Evolutionary conservation across 805 yeast species (phyloP).

Genomic region (Henningerozyma blattae): DNA sequence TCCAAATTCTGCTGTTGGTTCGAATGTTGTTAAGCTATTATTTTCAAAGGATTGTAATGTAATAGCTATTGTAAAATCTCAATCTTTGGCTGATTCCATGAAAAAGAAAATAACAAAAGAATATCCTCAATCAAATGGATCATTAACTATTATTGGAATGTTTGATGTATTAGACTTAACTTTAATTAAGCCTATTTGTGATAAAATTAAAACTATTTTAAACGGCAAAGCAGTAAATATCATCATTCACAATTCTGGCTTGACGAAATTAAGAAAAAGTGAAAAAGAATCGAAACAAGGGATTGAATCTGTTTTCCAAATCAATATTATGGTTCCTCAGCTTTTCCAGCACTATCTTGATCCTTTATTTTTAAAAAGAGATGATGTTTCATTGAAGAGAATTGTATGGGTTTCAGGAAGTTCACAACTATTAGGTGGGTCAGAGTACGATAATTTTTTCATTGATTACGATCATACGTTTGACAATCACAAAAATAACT

Average conservation of each 20-base stretch:
- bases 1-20: conserved; percentile 29
- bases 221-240: conserved; percentile 17
- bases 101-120: conserved; percentile 17
- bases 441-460: conserved; percentile 23
- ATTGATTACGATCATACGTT: conserved; percentile 20
- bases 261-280: conserved; percentile 22
- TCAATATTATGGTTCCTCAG: conserved; percentile 28
- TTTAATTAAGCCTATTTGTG: conserved; percentile 22
- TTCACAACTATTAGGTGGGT: conserved; percentile 21
- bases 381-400: conserved; percentile 21
- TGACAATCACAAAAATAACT: conserved; percentile 7
- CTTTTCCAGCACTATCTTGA: conserved; percentile 27
- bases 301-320: conserved; percentile 26
- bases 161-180: conserved; percentile 30
- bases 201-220: conserved; percentile 8
- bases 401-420: conserved; percentile 30
- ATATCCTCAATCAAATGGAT: conserved; percentile 16
- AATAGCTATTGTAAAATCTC: conserved; percentile 24
- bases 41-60: conserved; percentile 26
- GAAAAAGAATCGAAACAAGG: conserved; percentile 22
- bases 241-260: conserved; percentile 28
- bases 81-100: conserved; percentile 23
- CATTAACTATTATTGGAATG: conserved; percentile 14
- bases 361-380: conserved; percentile 25
- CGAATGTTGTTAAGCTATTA: conserved; percentile 14